Evolutionary conservation across 208 protist genomes (phyloP).

Genomic region (Trypanosoma conorhini): DNA sequence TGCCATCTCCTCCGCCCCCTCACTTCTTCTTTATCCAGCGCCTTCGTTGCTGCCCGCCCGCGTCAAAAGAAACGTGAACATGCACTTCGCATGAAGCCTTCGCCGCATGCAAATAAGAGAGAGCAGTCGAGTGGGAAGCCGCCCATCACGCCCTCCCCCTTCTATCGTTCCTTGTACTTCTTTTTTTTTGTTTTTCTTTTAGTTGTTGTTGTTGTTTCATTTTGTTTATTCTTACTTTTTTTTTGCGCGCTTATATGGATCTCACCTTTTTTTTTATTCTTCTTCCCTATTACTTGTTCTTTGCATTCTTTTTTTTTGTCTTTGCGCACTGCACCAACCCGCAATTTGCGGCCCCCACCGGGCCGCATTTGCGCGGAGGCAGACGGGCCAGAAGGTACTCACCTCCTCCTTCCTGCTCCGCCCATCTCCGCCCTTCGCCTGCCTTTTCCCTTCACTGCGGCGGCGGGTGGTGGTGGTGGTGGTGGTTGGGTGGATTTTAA

Average conservation of each 20-base stretch:
- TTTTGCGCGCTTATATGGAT: no score
- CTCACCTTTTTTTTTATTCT: background rate
- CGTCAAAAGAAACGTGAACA: background rate
- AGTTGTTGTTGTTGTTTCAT: conserved; percentile 2
- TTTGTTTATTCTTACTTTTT: background rate
- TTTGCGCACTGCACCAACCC: background rate
- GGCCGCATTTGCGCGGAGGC: background rate
- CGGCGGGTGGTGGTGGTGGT: no score
- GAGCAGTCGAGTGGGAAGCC: background rate
- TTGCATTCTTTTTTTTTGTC: background rate
- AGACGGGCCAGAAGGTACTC: background rate
- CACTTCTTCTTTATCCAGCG: no score
- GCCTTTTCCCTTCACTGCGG: background rate
- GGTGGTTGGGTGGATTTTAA: no score
- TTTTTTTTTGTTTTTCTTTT: background rate
- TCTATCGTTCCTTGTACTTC: background rate
- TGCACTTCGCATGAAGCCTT: background rate
- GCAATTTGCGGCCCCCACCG: background rate
- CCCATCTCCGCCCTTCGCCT: background rate
- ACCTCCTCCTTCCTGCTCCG: background rate
- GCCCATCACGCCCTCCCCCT: background rate
- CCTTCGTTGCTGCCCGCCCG: background rate
- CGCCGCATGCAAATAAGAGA: background rate
- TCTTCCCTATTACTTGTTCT: background rate
- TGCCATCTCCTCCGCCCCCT: no score